Percentiles rank a stretch among this genome's conserved stretches.
Conservation (phyloP, 768 basidiomycete species). For the Udeniomyces megalosporus region DNA sequence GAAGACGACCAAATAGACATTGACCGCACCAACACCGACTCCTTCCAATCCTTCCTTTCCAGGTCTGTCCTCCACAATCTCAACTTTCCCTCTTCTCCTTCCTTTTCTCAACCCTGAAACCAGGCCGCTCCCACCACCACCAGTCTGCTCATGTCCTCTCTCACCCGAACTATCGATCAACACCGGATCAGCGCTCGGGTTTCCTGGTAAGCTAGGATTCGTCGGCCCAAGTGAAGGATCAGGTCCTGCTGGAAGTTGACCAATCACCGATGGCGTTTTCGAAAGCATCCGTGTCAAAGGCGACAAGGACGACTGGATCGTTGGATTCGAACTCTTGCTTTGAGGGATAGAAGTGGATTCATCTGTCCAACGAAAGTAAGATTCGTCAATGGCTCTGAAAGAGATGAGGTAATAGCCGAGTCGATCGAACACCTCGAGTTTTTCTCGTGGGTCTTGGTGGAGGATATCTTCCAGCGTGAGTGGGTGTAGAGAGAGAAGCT, state of each 20-base stretch:
- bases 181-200: slow-evolving; percentile 1
- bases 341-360: neutral
- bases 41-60: slow-evolving; percentile 36
- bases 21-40: slow-evolving; percentile 50
- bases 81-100: slow-evolving; percentile 26
- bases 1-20: slow-evolving; percentile 79
- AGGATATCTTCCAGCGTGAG: slow-evolving; percentile 85
- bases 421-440: slow-evolving; percentile 68
- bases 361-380: slow-evolving; percentile 33
- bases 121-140: neutral
- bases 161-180: neutral
- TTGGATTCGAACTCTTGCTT: neutral
- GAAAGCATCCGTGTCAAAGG: neutral
- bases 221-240: slow-evolving; percentile 4
- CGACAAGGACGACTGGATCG: neutral
- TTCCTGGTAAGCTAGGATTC: slow-evolving; percentile 1
- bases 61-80: slow-evolving; percentile 34
- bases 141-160: neutral
- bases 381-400: slow-evolving; percentile 60
- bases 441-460: slow-evolving; percentile 79
- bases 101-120: neutral
- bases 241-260: neutral
- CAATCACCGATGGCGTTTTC: neutral
- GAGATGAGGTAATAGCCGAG: slow-evolving; percentile 86
- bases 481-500: slow-evolving; percentile 79